Conservation (phyloP, 2,329 filamentous ascomycete genomes). For the Cercospora sp. region DNA sequence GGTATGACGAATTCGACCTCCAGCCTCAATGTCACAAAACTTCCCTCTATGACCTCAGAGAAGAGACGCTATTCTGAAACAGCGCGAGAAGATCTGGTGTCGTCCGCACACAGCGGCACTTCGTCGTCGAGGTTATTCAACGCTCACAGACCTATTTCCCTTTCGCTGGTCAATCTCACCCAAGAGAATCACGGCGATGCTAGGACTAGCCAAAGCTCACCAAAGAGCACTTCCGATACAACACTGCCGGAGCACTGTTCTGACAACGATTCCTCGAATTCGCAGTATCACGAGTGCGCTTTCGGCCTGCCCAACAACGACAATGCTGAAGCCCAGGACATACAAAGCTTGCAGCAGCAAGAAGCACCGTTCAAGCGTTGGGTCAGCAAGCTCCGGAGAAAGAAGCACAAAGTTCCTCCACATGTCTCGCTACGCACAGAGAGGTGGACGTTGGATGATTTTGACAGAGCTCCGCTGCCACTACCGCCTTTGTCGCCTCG, state of each 20-base stretch:
- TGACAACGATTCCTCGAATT: background rate
- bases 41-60: background rate
- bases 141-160: background rate
- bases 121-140: conserved; percentile 11
- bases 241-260: conserved; percentile 12
- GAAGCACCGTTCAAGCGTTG: conserved; percentile 63
- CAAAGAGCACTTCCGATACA: background rate
- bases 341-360: background rate
- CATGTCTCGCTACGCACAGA: conserved; percentile 39
- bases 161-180: conserved; percentile 19
- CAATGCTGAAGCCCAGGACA: background rate
- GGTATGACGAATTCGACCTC: conserved; percentile 12
- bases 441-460: conserved; percentile 42
- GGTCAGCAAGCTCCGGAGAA: conserved; percentile 68
- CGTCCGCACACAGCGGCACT: conserved; percentile 17
- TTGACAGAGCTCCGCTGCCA: conserved; percentile 26
- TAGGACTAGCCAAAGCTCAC: background rate
- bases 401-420: conserved; percentile 49
- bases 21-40: conserved; percentile 18
- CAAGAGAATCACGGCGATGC: conserved; percentile 16
- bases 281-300: background rate
- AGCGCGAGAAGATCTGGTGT: conserved; percentile 22
- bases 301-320: background rate
- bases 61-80: conserved; percentile 7
- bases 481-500: conserved; percentile 15